Evolutionary conservation across 1,284 basidiomycete species (phyloP).

Genomic region (Xerocomus amazonicus): DNA sequence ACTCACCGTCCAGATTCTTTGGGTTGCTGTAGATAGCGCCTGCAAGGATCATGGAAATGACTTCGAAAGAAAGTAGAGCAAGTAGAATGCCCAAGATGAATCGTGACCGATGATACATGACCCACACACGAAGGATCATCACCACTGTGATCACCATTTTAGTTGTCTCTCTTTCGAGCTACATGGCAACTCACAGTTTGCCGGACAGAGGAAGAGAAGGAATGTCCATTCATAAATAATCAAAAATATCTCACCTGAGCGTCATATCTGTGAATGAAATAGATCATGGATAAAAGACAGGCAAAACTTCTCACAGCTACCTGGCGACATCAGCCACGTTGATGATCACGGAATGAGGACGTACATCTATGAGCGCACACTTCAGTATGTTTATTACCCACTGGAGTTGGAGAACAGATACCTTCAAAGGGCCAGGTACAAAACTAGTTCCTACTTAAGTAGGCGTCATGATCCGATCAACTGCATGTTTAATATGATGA

Average conservation of each 20-base stretch:
- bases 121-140: conserved; percentile 13
- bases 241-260: conserved; percentile 2
- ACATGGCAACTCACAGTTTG: conserved; percentile 7
- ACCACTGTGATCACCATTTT: conserved; percentile 1
- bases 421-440: background rate
- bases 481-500: background rate
- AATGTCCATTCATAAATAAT: conserved; percentile 4
- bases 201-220: conserved; percentile 7
- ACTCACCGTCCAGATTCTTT: background rate
- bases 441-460: background rate
- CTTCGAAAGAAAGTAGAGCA: background rate
- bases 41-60: background rate
- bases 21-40: background rate
- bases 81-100: conserved; percentile 2
- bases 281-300: too few relatives aligned
- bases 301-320: conserved; percentile 7
- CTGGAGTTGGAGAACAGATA: background rate
- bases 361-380: background rate
- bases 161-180: background rate
- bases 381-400: background rate
- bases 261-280: background rate
- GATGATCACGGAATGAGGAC: background rate
- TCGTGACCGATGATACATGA: conserved; percentile 10
- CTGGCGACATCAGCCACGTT: background rate
- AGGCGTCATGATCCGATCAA: background rate